These are phyloP conservation scores for Smittium mucronatum DNA, from an alignment of 371 early-diverging fungal genomes.

Conservation along the genomic window DNA sequence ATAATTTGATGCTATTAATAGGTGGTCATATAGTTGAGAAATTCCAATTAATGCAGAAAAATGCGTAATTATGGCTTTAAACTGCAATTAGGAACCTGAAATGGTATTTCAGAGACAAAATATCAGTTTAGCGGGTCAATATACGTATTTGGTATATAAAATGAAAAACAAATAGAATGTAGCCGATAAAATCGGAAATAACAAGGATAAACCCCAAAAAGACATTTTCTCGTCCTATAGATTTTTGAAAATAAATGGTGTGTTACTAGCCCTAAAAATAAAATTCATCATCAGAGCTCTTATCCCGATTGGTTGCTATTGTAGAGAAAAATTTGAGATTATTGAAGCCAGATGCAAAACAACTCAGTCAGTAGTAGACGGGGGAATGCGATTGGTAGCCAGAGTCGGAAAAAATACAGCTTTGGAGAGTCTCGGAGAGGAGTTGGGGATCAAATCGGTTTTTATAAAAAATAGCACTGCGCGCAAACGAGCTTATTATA, in stretches of 20 bases:
- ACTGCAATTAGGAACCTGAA: background rate
- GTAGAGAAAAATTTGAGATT: background rate
- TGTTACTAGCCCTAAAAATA: background rate
- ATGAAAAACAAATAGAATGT: background rate
- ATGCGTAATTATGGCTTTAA: background rate
- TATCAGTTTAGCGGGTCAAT: background rate
- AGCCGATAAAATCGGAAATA: background rate
- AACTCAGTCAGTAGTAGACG: background rate
- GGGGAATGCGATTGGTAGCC: background rate
- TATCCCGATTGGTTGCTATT: background rate
- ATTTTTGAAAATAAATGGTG: background rate
- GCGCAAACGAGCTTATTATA: background rate
- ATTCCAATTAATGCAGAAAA: background rate
- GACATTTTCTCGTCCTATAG: background rate
- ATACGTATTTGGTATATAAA: background rate
- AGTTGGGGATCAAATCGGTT: background rate
- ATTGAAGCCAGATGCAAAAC: background rate
- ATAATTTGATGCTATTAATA: background rate
- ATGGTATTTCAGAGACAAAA: background rate
- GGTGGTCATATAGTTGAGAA: background rate
- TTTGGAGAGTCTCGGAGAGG: background rate
- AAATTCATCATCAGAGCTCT: background rate
- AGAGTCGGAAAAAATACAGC: background rate
- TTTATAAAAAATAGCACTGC: background rate
- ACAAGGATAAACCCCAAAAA: background rate